Base-by-base conservation (phyloP, 2,329 filamentous ascomycete genomes). In the Sarocladium kiliense region DNA sequence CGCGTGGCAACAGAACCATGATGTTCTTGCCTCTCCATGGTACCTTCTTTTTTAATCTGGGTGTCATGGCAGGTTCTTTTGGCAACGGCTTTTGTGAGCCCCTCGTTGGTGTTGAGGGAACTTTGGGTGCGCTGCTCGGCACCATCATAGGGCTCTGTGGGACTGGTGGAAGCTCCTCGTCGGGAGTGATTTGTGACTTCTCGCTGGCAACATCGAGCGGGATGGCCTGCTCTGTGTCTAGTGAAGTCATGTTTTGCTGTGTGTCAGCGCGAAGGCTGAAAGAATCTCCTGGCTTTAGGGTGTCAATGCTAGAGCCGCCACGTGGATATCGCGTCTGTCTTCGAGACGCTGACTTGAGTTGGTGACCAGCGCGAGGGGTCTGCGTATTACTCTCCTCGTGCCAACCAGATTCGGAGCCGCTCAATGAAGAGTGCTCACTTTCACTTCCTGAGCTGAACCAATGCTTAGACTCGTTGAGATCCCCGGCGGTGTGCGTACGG, bases 371-470 rank as follows among this genome's bases (percentile, higher is more conserved):
- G 62, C 72, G 75, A 9, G 79, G 79, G 4, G 80, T 82, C 53
- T 67, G 71, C 47, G 71, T 67, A 53, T 76, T 72, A 49, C 75
- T 70, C 60, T 78, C 75, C 61, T 79, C 77, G 57, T 77, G 66
- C 75, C 77, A 81, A 59, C 73, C 77, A 58, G 75, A 76, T 66
- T 79, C 72, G 62, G 84, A 86, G 80, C 81, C 78, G 77, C 83
- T 86, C 82, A 86, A 64, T 76, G 86, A 89, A 79, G 85, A 88
- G 75, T 82, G 81, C 76, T 90, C 88, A 68, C 87, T 91, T 64
- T 82, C 82, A 66, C 82, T 74, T 63, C 66, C 73, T 63, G 95
- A 90, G 68, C 89, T 95, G 61, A 91, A 79, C 91, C 91, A 96
- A 70, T 91, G 87, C 58, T 83, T 84, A 61, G 84, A 82, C 67